Evolutionary conservation across 1,139 yeast genomes (phyloP).

Genomic region (Debaryomyces coudertii): DNA sequence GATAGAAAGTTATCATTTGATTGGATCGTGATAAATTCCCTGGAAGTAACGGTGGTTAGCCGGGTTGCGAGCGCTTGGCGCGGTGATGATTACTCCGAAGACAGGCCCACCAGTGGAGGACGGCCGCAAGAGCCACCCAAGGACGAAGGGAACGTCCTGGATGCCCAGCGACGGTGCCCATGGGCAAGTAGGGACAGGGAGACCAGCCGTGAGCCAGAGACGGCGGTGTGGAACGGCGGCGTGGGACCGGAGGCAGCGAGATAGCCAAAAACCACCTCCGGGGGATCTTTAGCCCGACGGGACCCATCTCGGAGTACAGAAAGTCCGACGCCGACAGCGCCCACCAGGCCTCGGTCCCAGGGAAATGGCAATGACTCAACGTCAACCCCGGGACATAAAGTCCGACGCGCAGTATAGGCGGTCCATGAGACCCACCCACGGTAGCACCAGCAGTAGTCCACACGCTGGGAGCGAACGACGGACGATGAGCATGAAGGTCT

Average conservation of each 20-base stretch:
- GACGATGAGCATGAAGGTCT: too few species aligned
- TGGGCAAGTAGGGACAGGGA: too few species aligned
- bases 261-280: too few species aligned
- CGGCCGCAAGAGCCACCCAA: not conserved
- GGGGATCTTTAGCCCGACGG: not conserved
- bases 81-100: constrained; percentile 8
- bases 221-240: too few species aligned
- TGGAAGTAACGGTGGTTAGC: not conserved
- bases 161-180: too few species aligned
- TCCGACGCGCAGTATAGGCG: not conserved
- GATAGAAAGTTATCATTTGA: constrained; percentile 6
- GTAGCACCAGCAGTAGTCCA: too few species aligned
- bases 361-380: not conserved
- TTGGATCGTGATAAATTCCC: constrained; percentile 5
- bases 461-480: too few species aligned
- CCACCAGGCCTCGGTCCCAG: not conserved
- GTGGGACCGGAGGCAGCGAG: too few species aligned
- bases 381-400: not conserved
- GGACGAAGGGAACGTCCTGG: not conserved
- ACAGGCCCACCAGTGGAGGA: not conserved
- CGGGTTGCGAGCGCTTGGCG: constrained; percentile 6
- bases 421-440: too few species aligned
- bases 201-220: too few species aligned
- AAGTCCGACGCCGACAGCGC: constrained; percentile 5
- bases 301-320: constrained; percentile 1